Percentiles rank a stretch among this genome's conserved stretches.
Evolutionary conservation across 2,329 filamentous ascomycete genomes (phyloP).

Genomic region (Apiospora kogelbergensis): DNA sequence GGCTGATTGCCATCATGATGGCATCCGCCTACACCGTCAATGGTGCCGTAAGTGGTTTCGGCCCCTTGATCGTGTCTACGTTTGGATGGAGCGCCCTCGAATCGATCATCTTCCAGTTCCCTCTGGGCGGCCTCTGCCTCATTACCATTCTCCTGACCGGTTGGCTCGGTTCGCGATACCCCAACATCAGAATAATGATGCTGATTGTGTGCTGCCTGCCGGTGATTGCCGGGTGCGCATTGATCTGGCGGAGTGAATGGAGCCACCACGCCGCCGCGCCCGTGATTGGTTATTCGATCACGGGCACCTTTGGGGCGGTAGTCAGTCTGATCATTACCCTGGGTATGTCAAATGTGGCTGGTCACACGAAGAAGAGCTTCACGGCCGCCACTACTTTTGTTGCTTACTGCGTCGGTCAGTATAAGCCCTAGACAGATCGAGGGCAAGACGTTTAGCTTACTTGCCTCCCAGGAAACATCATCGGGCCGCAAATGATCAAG

Average conservation of each 20-base stretch:
- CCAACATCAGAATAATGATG: slow-evolving; percentile 65
- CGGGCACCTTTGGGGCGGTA: slow-evolving; percentile 71
- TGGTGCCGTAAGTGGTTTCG: slow-evolving; percentile 69
- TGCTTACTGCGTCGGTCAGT: slow-evolving; percentile 63
- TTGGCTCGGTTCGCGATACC: slow-evolving; percentile 58
- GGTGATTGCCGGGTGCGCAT: slow-evolving; percentile 70
- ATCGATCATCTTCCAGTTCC: slow-evolving; percentile 73
- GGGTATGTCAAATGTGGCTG: slow-evolving; percentile 67
- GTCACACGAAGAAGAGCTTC: slow-evolving; percentile 76
- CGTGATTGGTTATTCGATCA: slow-evolving; percentile 70
- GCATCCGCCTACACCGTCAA: slow-evolving; percentile 70
- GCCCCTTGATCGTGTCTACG: slow-evolving; percentile 69
- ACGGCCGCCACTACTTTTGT: slow-evolving; percentile 75
- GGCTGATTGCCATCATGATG: slow-evolving; percentile 67
- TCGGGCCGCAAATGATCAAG: slow-evolving; percentile 70
- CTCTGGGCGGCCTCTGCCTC: slow-evolving; percentile 67
- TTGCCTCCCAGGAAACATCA: slow-evolving; percentile 59
- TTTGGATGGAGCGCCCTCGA: slow-evolving; percentile 66
- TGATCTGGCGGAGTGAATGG: slow-evolving; percentile 73
- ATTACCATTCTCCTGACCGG: slow-evolving; percentile 66
- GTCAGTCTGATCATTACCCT: slow-evolving; percentile 58
- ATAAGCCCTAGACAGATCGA: background rate
- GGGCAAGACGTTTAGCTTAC: background rate
- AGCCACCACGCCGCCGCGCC: slow-evolving; percentile 63
- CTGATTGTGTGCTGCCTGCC: slow-evolving; percentile 68